Percentiles rank a stretch among this genome's conserved stretches.
Conservation (phyloP, 805 yeast genomes). For the Maudiozyma barnettii region DNA sequence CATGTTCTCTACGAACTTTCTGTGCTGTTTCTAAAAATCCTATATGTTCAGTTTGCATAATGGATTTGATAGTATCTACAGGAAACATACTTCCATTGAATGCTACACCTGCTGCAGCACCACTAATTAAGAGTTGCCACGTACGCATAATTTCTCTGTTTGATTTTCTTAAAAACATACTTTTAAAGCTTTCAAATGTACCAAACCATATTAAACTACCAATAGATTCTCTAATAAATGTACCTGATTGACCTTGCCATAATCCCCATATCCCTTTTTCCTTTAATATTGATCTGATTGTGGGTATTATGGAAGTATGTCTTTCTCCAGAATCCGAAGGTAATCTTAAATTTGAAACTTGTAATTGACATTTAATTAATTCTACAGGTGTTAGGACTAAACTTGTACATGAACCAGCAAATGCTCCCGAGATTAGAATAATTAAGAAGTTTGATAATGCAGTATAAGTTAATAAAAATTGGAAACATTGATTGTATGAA, state of each 20-base stretch:
- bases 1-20: conserved; percentile 40
- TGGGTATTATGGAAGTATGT: conserved; percentile 29
- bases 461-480: conserved; percentile 24
- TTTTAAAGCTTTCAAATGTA: conserved; percentile 55
- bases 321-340: conserved; percentile 18
- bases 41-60: conserved; percentile 48
- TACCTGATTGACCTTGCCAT: conserved; percentile 83
- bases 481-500: conserved; percentile 44
- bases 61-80: conserved; percentile 80
- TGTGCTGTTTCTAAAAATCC: conserved; percentile 37
- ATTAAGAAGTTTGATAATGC: conserved; percentile 32
- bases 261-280: conserved; percentile 62
- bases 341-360: conserved; percentile 40
- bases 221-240: conserved; percentile 71
- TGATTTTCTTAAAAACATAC: conserved; percentile 18
- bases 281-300: conserved; percentile 36
- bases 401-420: conserved; percentile 75
- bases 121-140: conserved; percentile 60
- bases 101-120: conserved; percentile 78
- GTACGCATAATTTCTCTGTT: conserved; percentile 9
- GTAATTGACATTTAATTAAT: conserved; percentile 77
- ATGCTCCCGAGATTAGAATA: conserved; percentile 61
- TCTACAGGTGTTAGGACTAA: conserved; percentile 88
- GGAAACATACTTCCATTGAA: conserved; percentile 80
- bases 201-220: conserved; percentile 96